Conservation (phyloP, 2,329 filamentous ascomycete genomes). For the Verticillium albo-atrum region DNA sequence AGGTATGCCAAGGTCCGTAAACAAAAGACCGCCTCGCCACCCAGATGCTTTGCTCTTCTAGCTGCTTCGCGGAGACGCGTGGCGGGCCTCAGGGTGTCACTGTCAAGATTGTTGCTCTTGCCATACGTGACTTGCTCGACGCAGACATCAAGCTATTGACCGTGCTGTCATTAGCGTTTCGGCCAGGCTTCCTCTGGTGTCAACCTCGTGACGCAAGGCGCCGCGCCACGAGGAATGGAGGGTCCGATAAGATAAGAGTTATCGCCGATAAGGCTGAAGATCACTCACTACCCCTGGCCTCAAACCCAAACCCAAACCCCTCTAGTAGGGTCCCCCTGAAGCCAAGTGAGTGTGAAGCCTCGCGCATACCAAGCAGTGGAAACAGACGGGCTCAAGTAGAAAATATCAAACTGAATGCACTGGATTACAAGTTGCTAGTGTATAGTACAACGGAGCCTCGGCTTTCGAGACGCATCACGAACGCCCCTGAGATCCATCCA, state of each 20-base stretch:
- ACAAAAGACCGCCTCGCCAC: neutral
- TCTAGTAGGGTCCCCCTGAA: too few species aligned
- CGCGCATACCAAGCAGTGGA: too few species aligned
- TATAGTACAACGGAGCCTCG: neutral
- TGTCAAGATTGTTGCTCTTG: neutral
- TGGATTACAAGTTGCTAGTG: slow-evolving; percentile 1
- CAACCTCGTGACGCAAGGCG: neutral
- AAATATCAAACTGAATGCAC: neutral
- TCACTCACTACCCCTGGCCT: neutral
- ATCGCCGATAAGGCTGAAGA: neutral
- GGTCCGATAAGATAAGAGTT: neutral
- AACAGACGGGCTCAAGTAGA: neutral
- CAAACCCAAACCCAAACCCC: neutral
- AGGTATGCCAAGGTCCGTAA: neutral
- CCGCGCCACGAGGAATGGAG: neutral
- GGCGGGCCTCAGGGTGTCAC: neutral
- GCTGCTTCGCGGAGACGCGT: neutral
- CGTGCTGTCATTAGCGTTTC: too few species aligned
- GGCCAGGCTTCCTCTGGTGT: neutral
- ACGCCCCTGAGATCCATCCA: neutral
- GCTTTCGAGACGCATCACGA: neutral
- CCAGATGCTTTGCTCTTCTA: neutral
- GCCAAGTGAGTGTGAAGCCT: too few species aligned
- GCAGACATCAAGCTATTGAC: neutral
- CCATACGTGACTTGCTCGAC: too few species aligned